Percentiles rank a stretch among this genome's conserved stretches.
phyloP scores from a whole-genome alignment of 1,284 basidiomycete species.

The Omphalotus olearius region DNA sequence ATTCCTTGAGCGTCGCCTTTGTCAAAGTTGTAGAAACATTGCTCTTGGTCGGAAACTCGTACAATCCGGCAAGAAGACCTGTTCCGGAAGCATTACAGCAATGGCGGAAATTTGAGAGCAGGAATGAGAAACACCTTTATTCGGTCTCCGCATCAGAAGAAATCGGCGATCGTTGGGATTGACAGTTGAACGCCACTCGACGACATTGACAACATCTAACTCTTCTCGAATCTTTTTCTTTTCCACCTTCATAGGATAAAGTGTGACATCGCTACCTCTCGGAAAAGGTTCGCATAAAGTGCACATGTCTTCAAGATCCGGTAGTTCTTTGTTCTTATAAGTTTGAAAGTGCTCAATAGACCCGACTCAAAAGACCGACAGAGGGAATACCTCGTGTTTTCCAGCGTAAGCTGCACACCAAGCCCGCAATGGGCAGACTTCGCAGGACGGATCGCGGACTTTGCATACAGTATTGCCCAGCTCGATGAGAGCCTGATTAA shows the following conservation, averaged over 20 bases:
- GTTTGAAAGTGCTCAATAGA: background rate
- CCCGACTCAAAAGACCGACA: background rate
- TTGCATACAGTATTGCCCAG: slow-evolving; percentile 90
- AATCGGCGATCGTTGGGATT: slow-evolving; percentile 48
- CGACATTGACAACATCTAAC: slow-evolving; percentile 78
- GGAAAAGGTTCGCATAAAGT: slow-evolving; percentile 67
- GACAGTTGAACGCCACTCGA: slow-evolving; percentile 64
- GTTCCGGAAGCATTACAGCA: slow-evolving; percentile 7
- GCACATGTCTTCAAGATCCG: slow-evolving; percentile 78
- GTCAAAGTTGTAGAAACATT: slow-evolving; percentile 40
- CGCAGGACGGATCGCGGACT: slow-evolving; percentile 74
- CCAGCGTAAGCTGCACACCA: slow-evolving; percentile 63
- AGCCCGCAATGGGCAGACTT: slow-evolving; percentile 61
- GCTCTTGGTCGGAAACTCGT: slow-evolving; percentile 72
- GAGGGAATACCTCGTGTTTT: slow-evolving; percentile 6
- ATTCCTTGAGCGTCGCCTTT: slow-evolving; percentile 29
- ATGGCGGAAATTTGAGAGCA: background rate
- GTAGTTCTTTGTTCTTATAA: slow-evolving; percentile 15
- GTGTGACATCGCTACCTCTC: slow-evolving; percentile 43
- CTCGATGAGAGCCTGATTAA: slow-evolving; percentile 87
- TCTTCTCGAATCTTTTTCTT: slow-evolving; percentile 86
- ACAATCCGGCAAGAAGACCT: slow-evolving; percentile 88
- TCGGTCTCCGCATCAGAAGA: slow-evolving; percentile 76
- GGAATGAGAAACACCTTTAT: slow-evolving; percentile 54
- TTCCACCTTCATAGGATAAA: slow-evolving; percentile 85